phyloP scores from a whole-genome alignment of 2,329 filamentous ascomycete genomes.

The Lecanicillium sp. region DNA sequence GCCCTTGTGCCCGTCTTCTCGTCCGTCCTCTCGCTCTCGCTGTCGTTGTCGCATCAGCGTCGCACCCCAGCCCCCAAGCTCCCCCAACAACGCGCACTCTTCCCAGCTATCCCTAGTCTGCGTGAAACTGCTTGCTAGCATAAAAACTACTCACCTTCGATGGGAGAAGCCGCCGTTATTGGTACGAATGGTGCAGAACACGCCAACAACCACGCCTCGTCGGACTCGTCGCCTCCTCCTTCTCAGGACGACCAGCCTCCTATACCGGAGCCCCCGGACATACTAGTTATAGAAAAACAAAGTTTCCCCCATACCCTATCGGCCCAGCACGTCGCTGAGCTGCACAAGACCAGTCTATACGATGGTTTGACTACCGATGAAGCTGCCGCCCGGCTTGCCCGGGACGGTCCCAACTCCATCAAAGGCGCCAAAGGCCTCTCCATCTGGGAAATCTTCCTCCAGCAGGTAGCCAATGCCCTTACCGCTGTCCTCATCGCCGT shows the following conservation, averaged over 20 bases:
- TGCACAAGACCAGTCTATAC: conserved; percentile 34
- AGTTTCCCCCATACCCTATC: conserved; percentile 27
- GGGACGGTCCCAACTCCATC: conserved; percentile 64
- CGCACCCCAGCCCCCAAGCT: background rate
- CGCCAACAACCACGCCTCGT: conserved; percentile 22
- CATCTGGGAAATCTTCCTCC: conserved; percentile 67
- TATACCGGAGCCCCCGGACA: conserved; percentile 30
- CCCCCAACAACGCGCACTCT: background rate
- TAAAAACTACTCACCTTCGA: conserved; percentile 27
- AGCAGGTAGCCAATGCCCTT: conserved; percentile 70
- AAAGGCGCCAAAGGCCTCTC: conserved; percentile 65
- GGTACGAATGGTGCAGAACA: conserved; percentile 34
- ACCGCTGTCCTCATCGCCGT: conserved; percentile 68
- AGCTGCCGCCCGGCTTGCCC: conserved; percentile 55
- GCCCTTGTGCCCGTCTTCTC: no score
- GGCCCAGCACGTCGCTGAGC: conserved; percentile 24
- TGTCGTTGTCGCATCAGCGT: conserved; percentile 2
- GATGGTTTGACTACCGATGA: conserved; percentile 58
- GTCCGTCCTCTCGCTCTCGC: background rate
- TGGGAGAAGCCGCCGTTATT: conserved; percentile 30
- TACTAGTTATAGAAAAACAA: conserved; percentile 26
- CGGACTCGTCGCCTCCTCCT: conserved; percentile 28
- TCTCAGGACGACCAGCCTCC: conserved; percentile 30
- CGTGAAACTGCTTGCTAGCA: conserved; percentile 10
- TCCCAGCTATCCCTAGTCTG: conserved; percentile 1